Conservation (phyloP, 352 stramenopile species). For the Pythium brassicae region DNA sequence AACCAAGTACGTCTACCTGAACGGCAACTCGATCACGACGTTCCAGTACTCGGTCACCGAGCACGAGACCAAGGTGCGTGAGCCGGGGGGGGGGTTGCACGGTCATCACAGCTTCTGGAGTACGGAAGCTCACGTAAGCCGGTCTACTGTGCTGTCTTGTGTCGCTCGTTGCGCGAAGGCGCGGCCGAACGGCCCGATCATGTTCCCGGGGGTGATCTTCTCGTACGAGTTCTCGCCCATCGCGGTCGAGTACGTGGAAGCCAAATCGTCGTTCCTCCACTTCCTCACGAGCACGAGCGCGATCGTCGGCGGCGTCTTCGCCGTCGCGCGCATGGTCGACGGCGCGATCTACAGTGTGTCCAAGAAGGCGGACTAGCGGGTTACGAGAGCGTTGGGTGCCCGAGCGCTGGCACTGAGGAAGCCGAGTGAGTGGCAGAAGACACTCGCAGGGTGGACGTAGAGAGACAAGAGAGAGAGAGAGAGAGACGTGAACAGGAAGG, state of each 20-base stretch:
- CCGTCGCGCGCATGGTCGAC: constrained; percentile 84
- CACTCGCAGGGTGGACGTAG: no score
- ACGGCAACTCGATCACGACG: constrained; percentile 55
- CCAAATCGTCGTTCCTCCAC: constrained; percentile 77
- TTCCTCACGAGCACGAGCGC: constrained; percentile 86
- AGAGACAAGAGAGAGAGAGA: neutral
- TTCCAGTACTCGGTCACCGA: constrained; percentile 89
- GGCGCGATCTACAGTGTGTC: constrained; percentile 86
- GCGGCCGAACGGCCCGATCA: constrained; percentile 46
- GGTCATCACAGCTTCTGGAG: neutral
- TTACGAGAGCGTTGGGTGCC: no score
- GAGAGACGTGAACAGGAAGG: neutral
- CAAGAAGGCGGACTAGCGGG: constrained; percentile 87
- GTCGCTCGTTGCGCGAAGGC: constrained; percentile 8
- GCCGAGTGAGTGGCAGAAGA: neutral
- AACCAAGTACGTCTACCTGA: constrained; percentile 81
- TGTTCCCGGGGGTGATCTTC: constrained; percentile 82
- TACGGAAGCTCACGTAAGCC: no score
- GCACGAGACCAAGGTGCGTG: constrained; percentile 47
- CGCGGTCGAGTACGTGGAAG: constrained; percentile 85
- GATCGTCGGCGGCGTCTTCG: constrained; percentile 84
- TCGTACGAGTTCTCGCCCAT: constrained; percentile 90
- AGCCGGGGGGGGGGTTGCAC: neutral
- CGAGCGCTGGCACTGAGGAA: no score
- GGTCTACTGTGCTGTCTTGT: no score